Base-by-base conservation (phyloP, 2,329 filamentous ascomycete species). In the Trichophyton simii region DNA sequence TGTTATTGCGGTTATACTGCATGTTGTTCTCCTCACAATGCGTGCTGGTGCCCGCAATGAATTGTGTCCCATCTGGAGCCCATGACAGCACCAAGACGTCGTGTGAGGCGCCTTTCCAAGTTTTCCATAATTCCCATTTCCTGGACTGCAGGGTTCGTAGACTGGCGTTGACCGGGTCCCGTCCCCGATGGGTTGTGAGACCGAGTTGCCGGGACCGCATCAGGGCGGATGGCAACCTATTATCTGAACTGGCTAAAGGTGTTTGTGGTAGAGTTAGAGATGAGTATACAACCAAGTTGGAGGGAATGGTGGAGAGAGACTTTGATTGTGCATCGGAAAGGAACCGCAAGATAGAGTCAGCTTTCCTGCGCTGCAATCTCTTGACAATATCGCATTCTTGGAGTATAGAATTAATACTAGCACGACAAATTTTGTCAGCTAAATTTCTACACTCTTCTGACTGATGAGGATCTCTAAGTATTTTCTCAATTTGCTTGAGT, bases 1-100 rank as follows among this genome's bases (percentile, higher is more conserved):
- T 85, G 62, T 82, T 80, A 0, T 76, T 73, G 44, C 79, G 73
- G 62, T 86, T 86, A 67, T 86, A 86, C 46, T 82, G 78, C 77
- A 83, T 81, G n/a, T 78, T 81, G 54, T 78, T 72, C 2, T 74
- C 68, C 65, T 85, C 82, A 2, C 78, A 78, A 3, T 82, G 77
- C 34, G 82, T 79, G 4, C 82, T 79, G 3, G 82, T 80, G 1
- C 82, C 83, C 8, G 79, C 81, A 31, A 79, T 82, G 66, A 85
- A 86, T 2, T 66, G 72, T 1, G 75, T 75, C 1, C 82, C 79
- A 68, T 82, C 75, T 1, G 77, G 75, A 1, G 79, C 78, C 83
- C 83, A 86, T 13, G 81, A 77, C 2, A 84, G 70, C 8, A 77
- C 76, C 38, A 80, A 75, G 1, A 85, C 77, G 68, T 85, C 83